Conservation (phyloP, 192 early-diverging fungal species). For the Backusella circina region DNA sequence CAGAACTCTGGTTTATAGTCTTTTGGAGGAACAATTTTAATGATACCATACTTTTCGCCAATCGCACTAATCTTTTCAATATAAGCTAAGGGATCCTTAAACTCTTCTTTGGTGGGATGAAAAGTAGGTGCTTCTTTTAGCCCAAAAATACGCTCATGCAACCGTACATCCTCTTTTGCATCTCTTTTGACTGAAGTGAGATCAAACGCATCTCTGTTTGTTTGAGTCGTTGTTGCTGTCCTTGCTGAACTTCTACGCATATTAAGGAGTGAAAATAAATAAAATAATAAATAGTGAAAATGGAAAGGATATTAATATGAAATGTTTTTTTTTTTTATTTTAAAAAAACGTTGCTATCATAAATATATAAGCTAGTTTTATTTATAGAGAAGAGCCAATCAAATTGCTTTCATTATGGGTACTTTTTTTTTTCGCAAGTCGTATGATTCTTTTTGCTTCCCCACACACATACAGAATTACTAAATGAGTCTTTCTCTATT, state of each 20-base stretch:
- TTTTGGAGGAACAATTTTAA: slow-evolving; percentile 90
- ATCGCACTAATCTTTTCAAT: slow-evolving; percentile 75
- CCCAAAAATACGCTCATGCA: slow-evolving; percentile 50
- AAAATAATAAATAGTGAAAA: slow-evolving; percentile 11
- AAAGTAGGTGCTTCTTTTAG: slow-evolving; percentile 73
- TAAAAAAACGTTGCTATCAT: not conserved
- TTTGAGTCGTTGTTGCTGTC: not conserved
- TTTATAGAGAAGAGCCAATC: not conserved
- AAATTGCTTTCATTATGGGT: not conserved
- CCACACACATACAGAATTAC: not conserved
- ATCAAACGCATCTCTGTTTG: slow-evolving; percentile 10
- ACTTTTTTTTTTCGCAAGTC: not conserved
- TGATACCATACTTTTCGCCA: slow-evolving; percentile 80
- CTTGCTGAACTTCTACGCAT: slow-evolving; percentile 11
- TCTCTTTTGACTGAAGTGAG: slow-evolving; percentile 6
- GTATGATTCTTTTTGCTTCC: not conserved
- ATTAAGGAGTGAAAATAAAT: not conserved
- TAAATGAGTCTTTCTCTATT: not conserved
- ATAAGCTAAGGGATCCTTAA: slow-evolving; percentile 78
- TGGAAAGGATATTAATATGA: not conserved
- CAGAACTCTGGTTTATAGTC: slow-evolving; percentile 84
- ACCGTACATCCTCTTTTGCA: not conserved
- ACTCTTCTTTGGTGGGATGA: slow-evolving; percentile 80
- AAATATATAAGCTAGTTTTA: not conserved
- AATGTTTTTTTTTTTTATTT: not conserved